These are phyloP conservation scores for Pachysandra terminalis DNA, from an alignment of 164 flowering plant genomes.

Conservation along the genomic window DNA sequence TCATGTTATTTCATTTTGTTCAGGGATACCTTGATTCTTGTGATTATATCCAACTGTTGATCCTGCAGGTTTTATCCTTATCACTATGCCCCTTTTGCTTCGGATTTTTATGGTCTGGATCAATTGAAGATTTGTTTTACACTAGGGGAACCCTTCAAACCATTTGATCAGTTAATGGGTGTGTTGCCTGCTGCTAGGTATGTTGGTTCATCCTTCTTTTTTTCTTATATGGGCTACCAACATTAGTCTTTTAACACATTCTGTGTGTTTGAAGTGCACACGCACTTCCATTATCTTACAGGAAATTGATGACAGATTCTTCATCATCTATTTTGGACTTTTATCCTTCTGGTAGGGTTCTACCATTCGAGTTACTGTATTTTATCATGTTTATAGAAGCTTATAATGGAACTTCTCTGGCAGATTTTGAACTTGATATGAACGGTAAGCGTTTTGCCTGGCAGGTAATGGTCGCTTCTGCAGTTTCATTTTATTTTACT, in stretches of 20 bases:
- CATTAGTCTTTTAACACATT: neutral
- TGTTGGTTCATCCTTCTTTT: conserved; percentile 1
- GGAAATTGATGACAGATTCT: conserved; percentile 51
- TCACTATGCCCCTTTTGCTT: conserved; percentile 72
- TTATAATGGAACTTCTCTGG: conserved; percentile 4
- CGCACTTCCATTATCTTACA: conserved; percentile 51
- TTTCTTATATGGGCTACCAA: neutral
- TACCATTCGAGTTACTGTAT: neutral
- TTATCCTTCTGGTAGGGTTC: conserved; percentile 47
- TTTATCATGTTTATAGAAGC: neutral
- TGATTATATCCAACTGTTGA: neutral
- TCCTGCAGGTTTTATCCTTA: conserved; percentile 62
- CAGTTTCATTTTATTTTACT: neutral
- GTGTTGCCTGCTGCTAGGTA: conserved; percentile 70
- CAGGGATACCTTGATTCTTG: neutral
- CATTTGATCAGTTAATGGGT: conserved; percentile 58
- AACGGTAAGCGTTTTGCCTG: conserved; percentile 46
- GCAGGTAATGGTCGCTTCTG: conserved; percentile 40
- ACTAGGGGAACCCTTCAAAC: conserved; percentile 59
- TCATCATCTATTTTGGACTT: conserved; percentile 52
- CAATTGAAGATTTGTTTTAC: conserved; percentile 37
- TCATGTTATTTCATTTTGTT: neutral
- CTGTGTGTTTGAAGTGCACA: conserved; percentile 40
- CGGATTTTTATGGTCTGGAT: conserved; percentile 46
- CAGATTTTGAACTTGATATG: conserved; percentile 64